Evolutionary conservation across 2,329 filamentous ascomycete genomes (phyloP), one percentile per base, ranked within the genome.

Genomic region (Penicillium sp.): DNA sequence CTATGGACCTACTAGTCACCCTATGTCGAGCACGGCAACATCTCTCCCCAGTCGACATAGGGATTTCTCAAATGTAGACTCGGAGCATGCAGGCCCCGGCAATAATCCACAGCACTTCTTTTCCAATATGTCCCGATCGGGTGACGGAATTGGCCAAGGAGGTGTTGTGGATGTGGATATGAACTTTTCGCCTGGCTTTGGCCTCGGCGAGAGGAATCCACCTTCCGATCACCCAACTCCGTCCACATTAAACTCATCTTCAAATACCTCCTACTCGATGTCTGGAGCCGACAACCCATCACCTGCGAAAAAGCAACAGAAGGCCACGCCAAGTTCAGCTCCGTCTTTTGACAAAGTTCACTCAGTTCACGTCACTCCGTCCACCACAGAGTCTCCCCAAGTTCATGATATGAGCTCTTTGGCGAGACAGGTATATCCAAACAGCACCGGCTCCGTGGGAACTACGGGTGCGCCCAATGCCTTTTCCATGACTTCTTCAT

Each of bases 161-260:
- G 39, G 25, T 24, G 40, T 54, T 9, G 23, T 52, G 23, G 52
- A 59, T 50, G 54, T 63, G 35, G 66, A 72, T 25, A 65, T 71
- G 55, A 65, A 69, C 10, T 52, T 65, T 25, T 60, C 67, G 12
- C 59, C 65, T 6, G 65, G 66, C 25, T 62, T 62, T 15, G 62
- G 61, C 24, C 46, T 59, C 35, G 66, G 61, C 33, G 69, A 69
- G 18, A 59, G 56, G 29, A 63, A 60, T n/a, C 58, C 64, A 35
- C 56, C 55, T 6, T 69, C 67, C 3, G 67, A 68, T 31, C 65
- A 71, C 31, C 62, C 66, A 9, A 69, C 67, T 4, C 67, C 69
- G 10, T 65, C 63, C 6, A 70, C 68, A 3, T 46, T 69, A 41
- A 68, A 68, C 20, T 65, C 67, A n/a, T 70, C 66, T 5, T 69